Conservation (phyloP, 495 filamentous ascomycete genomes). For the Xylaria palmicola region DNA sequence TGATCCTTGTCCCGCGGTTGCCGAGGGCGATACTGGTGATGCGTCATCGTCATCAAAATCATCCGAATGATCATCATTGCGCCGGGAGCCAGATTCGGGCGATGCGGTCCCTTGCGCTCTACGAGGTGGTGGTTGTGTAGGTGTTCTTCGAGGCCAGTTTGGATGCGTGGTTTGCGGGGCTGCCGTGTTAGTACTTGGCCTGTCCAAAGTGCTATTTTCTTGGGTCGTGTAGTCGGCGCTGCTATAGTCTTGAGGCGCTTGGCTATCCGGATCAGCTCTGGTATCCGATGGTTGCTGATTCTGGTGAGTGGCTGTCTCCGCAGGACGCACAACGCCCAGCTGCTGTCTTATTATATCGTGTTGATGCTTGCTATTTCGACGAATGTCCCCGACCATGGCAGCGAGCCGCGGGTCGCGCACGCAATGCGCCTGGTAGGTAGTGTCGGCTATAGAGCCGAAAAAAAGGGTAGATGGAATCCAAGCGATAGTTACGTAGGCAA, state of each 20-base stretch:
- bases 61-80: constrained; percentile 29
- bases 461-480: background rate
- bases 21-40: constrained; percentile 36
- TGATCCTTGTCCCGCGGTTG: constrained; percentile 15
- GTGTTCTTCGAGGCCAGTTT: constrained; percentile 7
- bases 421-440: background rate
- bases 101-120: background rate
- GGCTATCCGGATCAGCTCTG: background rate
- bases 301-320: background rate
- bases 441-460: constrained; percentile 8
- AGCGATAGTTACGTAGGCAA: background rate
- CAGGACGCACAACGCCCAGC: background rate
- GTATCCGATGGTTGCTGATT: background rate
- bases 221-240: background rate
- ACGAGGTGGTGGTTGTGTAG: background rate
- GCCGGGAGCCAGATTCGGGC: background rate
- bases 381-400: constrained; percentile 11
- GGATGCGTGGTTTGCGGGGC: constrained; percentile 8
- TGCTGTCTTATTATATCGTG: background rate
- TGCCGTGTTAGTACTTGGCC: background rate
- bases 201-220: background rate
- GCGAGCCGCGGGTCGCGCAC: constrained; percentile 15
- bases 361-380: background rate
- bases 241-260: constrained; percentile 3
- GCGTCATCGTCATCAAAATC: constrained; percentile 39